Base-by-base conservation (phyloP, 106 monocot species). In the Apostasia shenzhenica region DNA sequence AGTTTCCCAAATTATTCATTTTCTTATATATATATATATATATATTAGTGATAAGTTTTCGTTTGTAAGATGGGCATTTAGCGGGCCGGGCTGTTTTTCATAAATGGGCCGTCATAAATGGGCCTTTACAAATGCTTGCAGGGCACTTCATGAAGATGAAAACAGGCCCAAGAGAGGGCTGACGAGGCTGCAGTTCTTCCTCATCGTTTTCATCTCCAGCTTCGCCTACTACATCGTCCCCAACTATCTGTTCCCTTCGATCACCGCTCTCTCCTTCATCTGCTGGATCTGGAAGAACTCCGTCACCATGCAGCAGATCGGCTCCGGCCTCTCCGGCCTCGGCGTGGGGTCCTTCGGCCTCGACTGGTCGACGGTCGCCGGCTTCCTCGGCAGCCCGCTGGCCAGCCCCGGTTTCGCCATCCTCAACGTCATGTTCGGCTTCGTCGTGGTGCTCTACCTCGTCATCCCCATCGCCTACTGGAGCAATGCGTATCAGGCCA, bases 121-220 rank as follows among this genome's bases (percentile, higher is more conserved):
- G 3, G 13, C 26, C 26, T 26, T 26, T 26, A 38, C 10, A 50
- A 38, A 51, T 39, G 8, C 41, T 50, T 48, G 4, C 56, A 83
- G 85, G 70, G 83, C 89, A 72, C 62, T 90, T 47, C 82, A 90
- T 65, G 89, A 86, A 39, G 73, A 73, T 5, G 82, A 82, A 55
- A 80, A 75, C 59, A 73, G 88, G 13, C 59, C 77, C 1, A 89
- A 75, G 61, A 72, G 88, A 66, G 63, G 80, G 3, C 42, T 83
- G 8, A 69, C 83, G 45, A 78, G 90, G 71, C 61, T 86, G 8
- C 90, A 90, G 57, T 90, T 90, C 81, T 90, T 90, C 79, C 40
- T 90, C 47, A 50, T 75, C 4, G 86, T 76, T 37, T 53, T 78
- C 8, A 66, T 68, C 58, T 43, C 81, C 46, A 90, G 90, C 76